Percentiles rank a stretch among this genome's conserved stretches.
Evolutionary conservation across 2,329 filamentous ascomycete genomes (phyloP).

Genomic region (Tolypocladium endophyticum): DNA sequence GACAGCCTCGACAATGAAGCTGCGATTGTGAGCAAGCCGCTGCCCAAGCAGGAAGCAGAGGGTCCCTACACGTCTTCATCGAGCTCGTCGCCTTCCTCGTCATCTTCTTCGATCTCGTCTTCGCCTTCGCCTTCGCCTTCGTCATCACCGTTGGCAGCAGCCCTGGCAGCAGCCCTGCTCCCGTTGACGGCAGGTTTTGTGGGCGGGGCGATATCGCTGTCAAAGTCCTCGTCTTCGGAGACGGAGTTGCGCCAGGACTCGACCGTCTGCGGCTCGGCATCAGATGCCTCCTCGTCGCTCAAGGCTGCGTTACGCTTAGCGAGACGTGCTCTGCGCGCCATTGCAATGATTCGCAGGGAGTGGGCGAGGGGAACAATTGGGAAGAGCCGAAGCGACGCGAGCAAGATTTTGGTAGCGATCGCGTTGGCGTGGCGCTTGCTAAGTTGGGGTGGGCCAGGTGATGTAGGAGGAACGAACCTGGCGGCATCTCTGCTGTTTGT

Average conservation of each 20-base stretch:
- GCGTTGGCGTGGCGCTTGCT: background rate
- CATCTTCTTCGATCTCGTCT: conserved; percentile 21
- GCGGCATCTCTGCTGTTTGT: conserved; percentile 11
- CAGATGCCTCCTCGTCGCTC: conserved; percentile 25
- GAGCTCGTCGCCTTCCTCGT: conserved; percentile 24
- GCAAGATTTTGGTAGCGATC: background rate
- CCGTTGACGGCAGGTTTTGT: background rate
- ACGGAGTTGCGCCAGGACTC: conserved; percentile 14
- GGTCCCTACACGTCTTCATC: conserved; percentile 32
- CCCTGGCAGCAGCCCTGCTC: conserved; percentile 6
- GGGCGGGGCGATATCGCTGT: conserved; percentile 3
- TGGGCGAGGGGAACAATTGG: background rate
- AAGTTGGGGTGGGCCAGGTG: background rate
- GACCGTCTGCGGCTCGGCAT: conserved; percentile 14
- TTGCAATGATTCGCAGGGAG: background rate
- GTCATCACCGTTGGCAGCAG: conserved; percentile 13
- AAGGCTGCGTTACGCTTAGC: conserved; percentile 19
- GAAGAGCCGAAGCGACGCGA: background rate
- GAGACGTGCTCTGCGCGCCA: conserved; percentile 4
- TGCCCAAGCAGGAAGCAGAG: conserved; percentile 12
- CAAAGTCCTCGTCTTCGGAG: conserved; percentile 8
- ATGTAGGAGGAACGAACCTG: conserved; percentile 10
- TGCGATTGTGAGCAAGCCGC: conserved; percentile 18
- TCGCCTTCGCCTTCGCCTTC: conserved; percentile 20
- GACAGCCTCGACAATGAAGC: conserved; percentile 68